phyloP scores from a whole-genome alignment of 148 eudicot genomes.

The Silene conica region DNA sequence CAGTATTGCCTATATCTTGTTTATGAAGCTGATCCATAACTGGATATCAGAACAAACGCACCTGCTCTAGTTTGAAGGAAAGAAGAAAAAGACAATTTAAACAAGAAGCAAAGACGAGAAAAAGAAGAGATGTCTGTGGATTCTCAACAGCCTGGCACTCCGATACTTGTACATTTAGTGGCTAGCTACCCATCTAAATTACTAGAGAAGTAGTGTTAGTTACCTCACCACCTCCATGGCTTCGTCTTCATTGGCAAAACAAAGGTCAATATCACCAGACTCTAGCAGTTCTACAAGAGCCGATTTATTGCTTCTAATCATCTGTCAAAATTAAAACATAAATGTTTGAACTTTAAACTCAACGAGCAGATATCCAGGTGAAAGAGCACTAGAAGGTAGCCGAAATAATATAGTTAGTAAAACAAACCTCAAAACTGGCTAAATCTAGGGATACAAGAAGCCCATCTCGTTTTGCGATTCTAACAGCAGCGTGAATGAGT shows the following conservation, averaged over 20 bases:
- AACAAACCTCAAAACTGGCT: slow-evolving; percentile 92
- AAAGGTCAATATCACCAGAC: slow-evolving; percentile 83
- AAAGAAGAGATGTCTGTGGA: too few species aligned
- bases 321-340: slow-evolving; percentile 36
- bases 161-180: too few species aligned
- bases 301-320: slow-evolving; percentile 64
- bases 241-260: slow-evolving; percentile 99
- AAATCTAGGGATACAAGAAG: slow-evolving; percentile 76
- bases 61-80: too few species aligned
- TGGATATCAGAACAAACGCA: background rate
- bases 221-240: slow-evolving; percentile 85
- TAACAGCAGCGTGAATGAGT: slow-evolving; percentile 59
- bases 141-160: too few species aligned
- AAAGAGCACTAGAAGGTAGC: background rate
- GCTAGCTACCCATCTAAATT: background rate
- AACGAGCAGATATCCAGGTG: background rate
- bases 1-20: background rate
- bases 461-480: slow-evolving; percentile 74
- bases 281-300: slow-evolving; percentile 69
- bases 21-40: background rate
- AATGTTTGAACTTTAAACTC: background rate
- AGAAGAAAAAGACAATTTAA: too few species aligned
- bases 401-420: background rate
- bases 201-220: slow-evolving; percentile 2
- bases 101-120: too few species aligned